These are phyloP conservation scores for Delitschia confertaspora DNA, from an alignment of 495 filamentous ascomycete genomes.

Conservation along the genomic window DNA sequence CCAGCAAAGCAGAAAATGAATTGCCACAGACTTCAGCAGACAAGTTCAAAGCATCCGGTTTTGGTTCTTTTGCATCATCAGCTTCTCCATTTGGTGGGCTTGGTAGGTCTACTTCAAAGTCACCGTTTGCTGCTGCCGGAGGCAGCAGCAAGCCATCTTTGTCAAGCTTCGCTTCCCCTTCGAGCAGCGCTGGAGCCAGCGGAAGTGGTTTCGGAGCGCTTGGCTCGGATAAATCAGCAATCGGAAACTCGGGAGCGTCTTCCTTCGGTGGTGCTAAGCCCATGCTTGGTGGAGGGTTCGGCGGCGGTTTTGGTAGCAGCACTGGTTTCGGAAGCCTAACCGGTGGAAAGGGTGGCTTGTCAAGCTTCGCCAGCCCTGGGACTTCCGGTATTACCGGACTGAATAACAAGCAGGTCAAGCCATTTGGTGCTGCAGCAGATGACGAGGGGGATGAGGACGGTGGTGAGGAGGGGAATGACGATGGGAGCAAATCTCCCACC, in stretches of 20 bases:
- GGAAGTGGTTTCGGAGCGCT: constrained; percentile 20
- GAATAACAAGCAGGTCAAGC: constrained; percentile 49
- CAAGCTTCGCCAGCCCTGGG: constrained; percentile 60
- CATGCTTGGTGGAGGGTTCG: constrained; percentile 31
- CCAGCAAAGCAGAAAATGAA: not conserved
- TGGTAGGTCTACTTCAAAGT: constrained; percentile 35
- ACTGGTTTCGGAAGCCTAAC: constrained; percentile 44
- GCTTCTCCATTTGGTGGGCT: constrained; percentile 48
- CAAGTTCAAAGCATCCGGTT: constrained; percentile 30
- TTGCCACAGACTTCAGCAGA: constrained; percentile 10
- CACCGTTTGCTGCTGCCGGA: constrained; percentile 20
- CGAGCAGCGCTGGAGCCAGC: not conserved
- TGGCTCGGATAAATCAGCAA: too few species aligned
- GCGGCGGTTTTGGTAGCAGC: constrained; percentile 37
- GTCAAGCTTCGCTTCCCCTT: constrained; percentile 11
- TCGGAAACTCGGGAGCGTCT: constrained; percentile 12
- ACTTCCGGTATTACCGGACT: constrained; percentile 44
- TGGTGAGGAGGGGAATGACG: constrained; percentile 42
- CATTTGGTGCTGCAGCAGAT: constrained; percentile 57
- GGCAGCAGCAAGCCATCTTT: constrained; percentile 5
- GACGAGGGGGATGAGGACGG: constrained; percentile 39
- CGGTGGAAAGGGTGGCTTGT: constrained; percentile 36
- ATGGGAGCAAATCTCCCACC: constrained; percentile 27
- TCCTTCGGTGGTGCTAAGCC: constrained; percentile 22
- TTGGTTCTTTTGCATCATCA: constrained; percentile 39